A percentile compares a stretch with the other conserved stretches of the same genome.
Evolutionary conservation across 2,329 filamentous ascomycete genomes (phyloP).

Genomic region (Microdochium paspali): DNA sequence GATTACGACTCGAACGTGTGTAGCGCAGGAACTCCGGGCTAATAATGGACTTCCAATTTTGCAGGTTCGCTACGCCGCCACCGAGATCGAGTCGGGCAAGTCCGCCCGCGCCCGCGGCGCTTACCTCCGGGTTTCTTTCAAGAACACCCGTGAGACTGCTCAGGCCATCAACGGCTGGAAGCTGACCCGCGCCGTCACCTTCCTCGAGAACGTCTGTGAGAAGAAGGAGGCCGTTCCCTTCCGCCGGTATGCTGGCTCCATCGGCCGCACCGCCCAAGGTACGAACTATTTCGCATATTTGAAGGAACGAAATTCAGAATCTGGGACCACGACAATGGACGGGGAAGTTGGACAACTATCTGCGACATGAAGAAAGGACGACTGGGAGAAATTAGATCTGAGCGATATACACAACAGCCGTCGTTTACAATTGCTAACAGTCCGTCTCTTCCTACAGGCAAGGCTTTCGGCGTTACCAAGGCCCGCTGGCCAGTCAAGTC

Average conservation of each 20-base stretch:
- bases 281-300: conserved; percentile 36
- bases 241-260: conserved; percentile 94
- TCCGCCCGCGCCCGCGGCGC: conserved; percentile 96
- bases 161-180: conserved; percentile 99
- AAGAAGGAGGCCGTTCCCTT: conserved; percentile 98
- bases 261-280: conserved; percentile 96
- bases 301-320: too few relatives aligned
- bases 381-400: neutral
- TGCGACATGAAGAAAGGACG: too few relatives aligned
- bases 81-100: conserved; percentile 78
- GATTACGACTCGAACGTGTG: neutral
- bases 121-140: conserved; percentile 99
- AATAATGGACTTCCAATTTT: conserved; percentile 10
- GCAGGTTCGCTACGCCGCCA: conserved; percentile 93
- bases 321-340: too few relatives aligned
- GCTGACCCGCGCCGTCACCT: conserved; percentile 85
- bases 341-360: too few relatives aligned
- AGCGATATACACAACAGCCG: neutral
- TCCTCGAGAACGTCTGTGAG: conserved; percentile 96
- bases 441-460: conserved; percentile 51
- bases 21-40: neutral
- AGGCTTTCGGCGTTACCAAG: conserved; percentile 96
- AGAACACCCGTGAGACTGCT: conserved; percentile 99
- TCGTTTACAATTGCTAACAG: conserved; percentile 9
- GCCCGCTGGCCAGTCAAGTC: conserved; percentile 99